Evolutionary conservation across 75 land plant genomes (phyloP).

Genomic region (Larix kaempferi): DNA sequence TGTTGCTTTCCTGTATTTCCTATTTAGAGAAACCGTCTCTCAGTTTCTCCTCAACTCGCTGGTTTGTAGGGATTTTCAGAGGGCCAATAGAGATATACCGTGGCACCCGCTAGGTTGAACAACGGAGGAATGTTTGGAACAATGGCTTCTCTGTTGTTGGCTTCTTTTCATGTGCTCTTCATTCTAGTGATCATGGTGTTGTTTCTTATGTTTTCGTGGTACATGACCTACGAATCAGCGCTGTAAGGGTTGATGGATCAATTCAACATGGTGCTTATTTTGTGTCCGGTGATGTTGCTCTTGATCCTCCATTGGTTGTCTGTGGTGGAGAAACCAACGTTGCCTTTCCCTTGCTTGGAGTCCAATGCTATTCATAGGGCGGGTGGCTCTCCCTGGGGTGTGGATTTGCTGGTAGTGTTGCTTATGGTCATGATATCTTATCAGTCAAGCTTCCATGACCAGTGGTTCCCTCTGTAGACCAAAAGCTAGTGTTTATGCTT

Average conservation of each 20-base stretch:
- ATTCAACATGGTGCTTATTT: constrained; percentile 27
- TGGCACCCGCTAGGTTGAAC: too few relatives aligned
- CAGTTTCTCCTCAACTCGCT: too few relatives aligned
- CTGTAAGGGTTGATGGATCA: constrained; percentile 22
- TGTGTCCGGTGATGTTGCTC: constrained; percentile 36
- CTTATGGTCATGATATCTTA: constrained; percentile 48
- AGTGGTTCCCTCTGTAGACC: constrained; percentile 32
- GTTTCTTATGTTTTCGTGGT: constrained; percentile 37
- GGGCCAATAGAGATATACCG: too few relatives aligned
- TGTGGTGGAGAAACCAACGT: background rate
- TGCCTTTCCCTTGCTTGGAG: constrained; percentile 20
- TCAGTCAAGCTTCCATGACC: constrained; percentile 41
- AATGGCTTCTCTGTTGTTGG: background rate
- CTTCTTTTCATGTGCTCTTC: constrained; percentile 37
- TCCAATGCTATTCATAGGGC: constrained; percentile 36
- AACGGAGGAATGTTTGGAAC: background rate
- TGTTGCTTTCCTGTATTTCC: too few relatives aligned
- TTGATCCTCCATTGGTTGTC: constrained; percentile 37
- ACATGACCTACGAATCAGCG: constrained; percentile 33
- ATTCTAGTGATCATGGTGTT: constrained; percentile 25
- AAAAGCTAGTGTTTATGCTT: too few relatives aligned
- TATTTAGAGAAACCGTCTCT: too few relatives aligned
- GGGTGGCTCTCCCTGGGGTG: constrained; percentile 56
- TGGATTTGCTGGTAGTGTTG: constrained; percentile 27
- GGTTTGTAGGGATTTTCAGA: too few relatives aligned